Base-by-base conservation (phyloP, 1,284 basidiomycete genomes). In the Puccinia hordei region DNA sequence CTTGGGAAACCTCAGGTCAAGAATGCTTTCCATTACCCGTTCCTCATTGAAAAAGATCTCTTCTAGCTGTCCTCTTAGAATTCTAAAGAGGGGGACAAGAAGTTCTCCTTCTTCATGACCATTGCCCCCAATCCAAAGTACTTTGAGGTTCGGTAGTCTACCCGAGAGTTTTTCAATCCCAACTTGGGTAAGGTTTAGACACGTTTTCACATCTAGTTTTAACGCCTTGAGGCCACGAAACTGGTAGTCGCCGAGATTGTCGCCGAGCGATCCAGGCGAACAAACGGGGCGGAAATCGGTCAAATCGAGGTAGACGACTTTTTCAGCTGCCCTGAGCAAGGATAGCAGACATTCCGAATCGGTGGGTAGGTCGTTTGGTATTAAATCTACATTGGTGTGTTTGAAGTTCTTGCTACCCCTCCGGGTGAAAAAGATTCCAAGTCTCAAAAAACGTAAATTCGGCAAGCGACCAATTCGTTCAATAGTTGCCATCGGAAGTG, bases 201-300 rank as follows among this genome's bases (percentile, higher is more conserved):
- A 22, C 6, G 24, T 17, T 27, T 66, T 66, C n/a, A 46, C 41
- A 19, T 66, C 63, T 2, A 66, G 63, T 35, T 27, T 66, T 12
- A 66, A 46, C 22, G 63, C 41, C 33, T 17, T 44, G 8, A 66
- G 44, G 15, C 38, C 41, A 17, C 41, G 22, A 3, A 66, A 46
- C 27, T 66, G 63, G 46, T 27, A 22, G 63, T 13, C n/a, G 6
- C 9, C n/a, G 22, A 46, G 41, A 27, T 17, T 27, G 10, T 10
- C 19, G 1, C 17, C 41, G 27, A 46, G 38, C 0, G 63, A n/a
- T 27, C 10, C 12, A 19, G 17, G 63, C 46, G 41, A 46, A 13
- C 63, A 66, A 15, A 66, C 41, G 3, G 63, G 63, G 13, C 63
- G 63, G 63, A 66, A 66, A 15, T 46, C n/a, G 41, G 63, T 27